Percentiles rank a stretch among this genome's conserved stretches.
Conservation (phyloP, 139 green algal genomes). For the Nannochloris sp. region DNA sequence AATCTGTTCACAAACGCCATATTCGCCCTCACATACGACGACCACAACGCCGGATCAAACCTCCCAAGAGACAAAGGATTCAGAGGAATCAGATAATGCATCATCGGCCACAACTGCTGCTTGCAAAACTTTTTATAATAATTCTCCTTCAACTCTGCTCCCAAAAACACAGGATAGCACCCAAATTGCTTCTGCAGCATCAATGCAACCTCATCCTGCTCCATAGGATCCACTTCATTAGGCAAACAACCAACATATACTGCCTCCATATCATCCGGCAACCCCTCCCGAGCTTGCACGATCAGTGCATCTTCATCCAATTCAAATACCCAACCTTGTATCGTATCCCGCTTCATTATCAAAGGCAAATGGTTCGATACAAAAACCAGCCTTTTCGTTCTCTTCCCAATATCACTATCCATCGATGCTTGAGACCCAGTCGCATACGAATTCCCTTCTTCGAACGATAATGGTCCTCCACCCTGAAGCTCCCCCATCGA, state of each 20-base stretch:
- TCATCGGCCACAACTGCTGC: conserved; percentile 95
- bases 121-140: conserved; percentile 98
- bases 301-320: conserved; percentile 92
- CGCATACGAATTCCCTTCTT: background rate
- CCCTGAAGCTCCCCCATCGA: conserved; percentile 19
- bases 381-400: conserved; percentile 66
- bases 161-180: conserved; percentile 88
- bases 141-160: conserved; percentile 68
- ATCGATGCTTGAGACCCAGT: conserved; percentile 20
- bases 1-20: conserved; percentile 81
- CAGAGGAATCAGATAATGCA: conserved; percentile 96
- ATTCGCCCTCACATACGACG: conserved; percentile 95
- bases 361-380: conserved; percentile 90
- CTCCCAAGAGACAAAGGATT: conserved; percentile 51
- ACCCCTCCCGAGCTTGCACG: conserved; percentile 77
- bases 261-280: conserved; percentile 59
- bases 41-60: conserved; percentile 86
- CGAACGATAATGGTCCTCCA: conserved; percentile 22
- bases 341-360: conserved; percentile 32
- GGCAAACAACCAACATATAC: conserved; percentile 73
- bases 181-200: conserved; percentile 66
- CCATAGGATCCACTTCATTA: conserved; percentile 63
- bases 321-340: conserved; percentile 73
- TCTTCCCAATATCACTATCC: conserved; percentile 5
- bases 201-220: conserved; percentile 67